Percentiles rank a stretch among this genome's conserved stretches.
Evolutionary conservation across 2,329 filamentous ascomycete genomes (phyloP).

Genomic region (Phialophora expanda): DNA sequence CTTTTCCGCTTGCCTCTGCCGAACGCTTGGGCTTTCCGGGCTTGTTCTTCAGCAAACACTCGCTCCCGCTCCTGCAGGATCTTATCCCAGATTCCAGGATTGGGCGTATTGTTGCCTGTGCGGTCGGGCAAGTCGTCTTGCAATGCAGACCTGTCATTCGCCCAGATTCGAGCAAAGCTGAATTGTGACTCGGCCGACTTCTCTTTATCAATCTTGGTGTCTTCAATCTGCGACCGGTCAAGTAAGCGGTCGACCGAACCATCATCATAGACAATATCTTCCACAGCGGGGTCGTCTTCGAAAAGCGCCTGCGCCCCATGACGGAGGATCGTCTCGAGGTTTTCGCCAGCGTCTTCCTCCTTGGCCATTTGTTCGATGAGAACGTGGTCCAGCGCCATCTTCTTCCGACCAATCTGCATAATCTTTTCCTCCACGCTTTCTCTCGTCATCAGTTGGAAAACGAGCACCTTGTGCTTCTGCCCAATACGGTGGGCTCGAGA

Average conservation of each 20-base stretch:
- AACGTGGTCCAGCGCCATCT: slow-evolving; percentile 93
- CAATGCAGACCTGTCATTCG: slow-evolving; percentile 74
- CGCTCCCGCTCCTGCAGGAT: slow-evolving; percentile 84
- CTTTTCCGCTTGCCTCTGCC: slow-evolving; percentile 82
- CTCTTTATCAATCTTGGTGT: slow-evolving; percentile 68
- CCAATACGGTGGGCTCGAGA: slow-evolving; percentile 95
- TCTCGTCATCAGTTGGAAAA: slow-evolving; percentile 92
- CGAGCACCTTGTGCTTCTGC: slow-evolving; percentile 92
- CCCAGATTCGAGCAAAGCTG: slow-evolving; percentile 89
- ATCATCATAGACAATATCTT: slow-evolving; percentile 80
- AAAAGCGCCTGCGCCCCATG: slow-evolving; percentile 89
- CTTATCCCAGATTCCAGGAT: slow-evolving; percentile 74
- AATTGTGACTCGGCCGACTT: slow-evolving; percentile 78
- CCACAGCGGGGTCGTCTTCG: slow-evolving; percentile 69
- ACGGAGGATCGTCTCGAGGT: slow-evolving; percentile 84
- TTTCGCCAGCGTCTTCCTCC: slow-evolving; percentile 76
- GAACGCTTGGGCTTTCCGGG: slow-evolving; percentile 72
- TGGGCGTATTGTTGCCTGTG: slow-evolving; percentile 62
- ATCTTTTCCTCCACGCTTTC: slow-evolving; percentile 92
- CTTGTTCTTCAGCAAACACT: slow-evolving; percentile 74
- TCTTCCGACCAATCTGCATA: slow-evolving; percentile 91
- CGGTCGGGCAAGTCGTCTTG: slow-evolving; percentile 64
- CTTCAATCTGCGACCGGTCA: slow-evolving; percentile 82
- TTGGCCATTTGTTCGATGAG: slow-evolving; percentile 90
- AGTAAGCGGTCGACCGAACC: slow-evolving; percentile 85